A percentile compares a stretch with the other conserved stretches of the same genome.
These are phyloP conservation scores for Heterobasidion irregulare DNA, from an alignment of 1,284 basidiomycete species.

Conservation along the genomic window DNA sequence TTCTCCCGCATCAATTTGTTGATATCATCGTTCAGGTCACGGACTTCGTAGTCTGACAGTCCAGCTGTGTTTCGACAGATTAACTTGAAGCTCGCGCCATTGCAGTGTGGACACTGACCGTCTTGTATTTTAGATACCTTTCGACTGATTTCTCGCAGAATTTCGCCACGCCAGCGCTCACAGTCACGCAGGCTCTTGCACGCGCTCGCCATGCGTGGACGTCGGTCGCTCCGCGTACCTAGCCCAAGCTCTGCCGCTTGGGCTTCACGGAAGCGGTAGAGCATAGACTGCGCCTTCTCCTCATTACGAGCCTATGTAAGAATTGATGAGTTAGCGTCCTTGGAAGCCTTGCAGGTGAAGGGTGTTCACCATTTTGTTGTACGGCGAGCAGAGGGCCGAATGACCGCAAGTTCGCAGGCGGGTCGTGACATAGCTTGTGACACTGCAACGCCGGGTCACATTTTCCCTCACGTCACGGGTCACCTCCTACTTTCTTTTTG, in stretches of 20 bases:
- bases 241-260: slow-evolving; percentile 94
- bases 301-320: slow-evolving; percentile 81
- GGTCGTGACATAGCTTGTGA: too few relatives aligned
- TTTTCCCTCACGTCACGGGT: too few relatives aligned
- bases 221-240: slow-evolving; percentile 68
- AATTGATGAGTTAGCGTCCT: too few relatives aligned
- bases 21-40: slow-evolving; percentile 97
- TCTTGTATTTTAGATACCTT: slow-evolving; percentile 99
- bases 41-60: slow-evolving; percentile 91
- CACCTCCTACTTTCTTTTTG: too few relatives aligned
- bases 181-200: slow-evolving; percentile 91
- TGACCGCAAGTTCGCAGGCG: too few relatives aligned
- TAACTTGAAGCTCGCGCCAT: slow-evolving; percentile 2
- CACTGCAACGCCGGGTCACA: too few relatives aligned
- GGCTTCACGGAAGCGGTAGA: slow-evolving; percentile 96
- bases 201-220: slow-evolving; percentile 85
- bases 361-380: too few relatives aligned
- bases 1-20: slow-evolving; percentile 96
- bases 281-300: slow-evolving; percentile 97
- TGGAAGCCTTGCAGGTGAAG: too few relatives aligned
- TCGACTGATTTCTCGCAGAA: slow-evolving; percentile 87
- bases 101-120: slow-evolving; percentile 39
- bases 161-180: slow-evolving; percentile 94
- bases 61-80: slow-evolving; percentile 47
- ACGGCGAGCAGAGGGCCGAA: too few relatives aligned